Conservation (phyloP, 192 early-diverging fungal genomes). For the Coemansia sp. region DNA sequence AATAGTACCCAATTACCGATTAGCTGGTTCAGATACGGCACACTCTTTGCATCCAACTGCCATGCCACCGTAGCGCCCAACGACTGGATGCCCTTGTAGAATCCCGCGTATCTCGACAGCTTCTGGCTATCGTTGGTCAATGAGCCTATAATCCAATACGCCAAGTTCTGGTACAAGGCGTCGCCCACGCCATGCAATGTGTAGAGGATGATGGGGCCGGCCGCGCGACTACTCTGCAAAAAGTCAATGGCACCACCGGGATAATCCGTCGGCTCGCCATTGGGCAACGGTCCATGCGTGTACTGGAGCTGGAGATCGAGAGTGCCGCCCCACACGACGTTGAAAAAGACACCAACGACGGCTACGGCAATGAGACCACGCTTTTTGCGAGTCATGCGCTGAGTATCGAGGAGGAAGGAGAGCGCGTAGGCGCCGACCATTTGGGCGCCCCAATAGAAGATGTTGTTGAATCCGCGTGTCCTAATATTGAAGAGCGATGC, state of each 20-base stretch:
- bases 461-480: constrained; percentile 71
- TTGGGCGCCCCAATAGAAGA: constrained; percentile 74
- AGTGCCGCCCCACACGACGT: constrained; percentile 61
- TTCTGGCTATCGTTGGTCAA: constrained; percentile 74
- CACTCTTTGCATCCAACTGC: constrained; percentile 61
- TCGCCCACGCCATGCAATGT: constrained; percentile 71
- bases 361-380: constrained; percentile 62
- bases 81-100: constrained; percentile 86
- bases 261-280: constrained; percentile 13
- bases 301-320: constrained; percentile 61
- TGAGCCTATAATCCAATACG: constrained; percentile 82
- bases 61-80: constrained; percentile 66
- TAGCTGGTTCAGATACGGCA: constrained; percentile 53
- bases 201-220: constrained; percentile 65
- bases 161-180: constrained; percentile 73
- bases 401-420: constrained; percentile 66
- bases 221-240: constrained; percentile 46
- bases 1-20: constrained; percentile 60
- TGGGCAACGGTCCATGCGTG: constrained; percentile 31
- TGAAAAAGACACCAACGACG: constrained; percentile 45
- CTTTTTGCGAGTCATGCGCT: constrained; percentile 49
- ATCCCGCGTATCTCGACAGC: constrained; percentile 69
- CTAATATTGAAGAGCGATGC: constrained; percentile 65
- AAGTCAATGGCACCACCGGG: constrained; percentile 48
- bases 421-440: constrained; percentile 66